These are phyloP conservation scores for Eudorina sp. DNA, from an alignment of 139 green algal genomes.

Conservation along the genomic window DNA sequence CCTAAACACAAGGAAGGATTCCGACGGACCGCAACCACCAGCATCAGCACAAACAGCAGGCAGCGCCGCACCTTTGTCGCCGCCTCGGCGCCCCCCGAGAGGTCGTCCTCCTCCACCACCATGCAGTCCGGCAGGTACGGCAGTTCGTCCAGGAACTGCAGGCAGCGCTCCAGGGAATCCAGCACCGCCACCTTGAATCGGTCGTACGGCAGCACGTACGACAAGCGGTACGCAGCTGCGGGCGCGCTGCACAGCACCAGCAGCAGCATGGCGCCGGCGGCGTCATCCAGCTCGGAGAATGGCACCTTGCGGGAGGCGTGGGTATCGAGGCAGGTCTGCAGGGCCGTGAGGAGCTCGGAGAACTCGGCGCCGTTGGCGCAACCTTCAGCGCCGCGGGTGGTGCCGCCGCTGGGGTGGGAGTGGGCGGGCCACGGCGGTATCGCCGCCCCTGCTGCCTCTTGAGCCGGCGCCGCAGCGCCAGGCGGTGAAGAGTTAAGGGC, in stretches of 20 bases:
- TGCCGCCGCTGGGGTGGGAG: too few relatives aligned
- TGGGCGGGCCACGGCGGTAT: too few relatives aligned
- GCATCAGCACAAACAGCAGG: too few relatives aligned
- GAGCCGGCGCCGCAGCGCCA: too few relatives aligned
- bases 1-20: too few relatives aligned
- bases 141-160: conserved; percentile 34
- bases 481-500: too few relatives aligned
- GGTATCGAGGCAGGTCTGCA: neutral
- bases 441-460: neutral
- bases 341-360: neutral
- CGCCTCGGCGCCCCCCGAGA: neutral
- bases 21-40: too few relatives aligned
- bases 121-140: conserved; percentile 32
- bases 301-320: neutral
- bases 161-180: conserved; percentile 22
- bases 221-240: neutral
- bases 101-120: conserved; percentile 32
- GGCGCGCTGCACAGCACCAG: conserved; percentile 42
- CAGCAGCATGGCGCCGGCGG: neutral
- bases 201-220: conserved; percentile 32
- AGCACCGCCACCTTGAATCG: conserved; percentile 15
- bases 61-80: neutral
- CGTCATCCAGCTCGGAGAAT: conserved; percentile 1
- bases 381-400: too few relatives aligned
- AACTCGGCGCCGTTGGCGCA: neutral